Evolutionary conservation across 345 rosid genomes (phyloP).

Genomic region (Dovyalis caffra): DNA sequence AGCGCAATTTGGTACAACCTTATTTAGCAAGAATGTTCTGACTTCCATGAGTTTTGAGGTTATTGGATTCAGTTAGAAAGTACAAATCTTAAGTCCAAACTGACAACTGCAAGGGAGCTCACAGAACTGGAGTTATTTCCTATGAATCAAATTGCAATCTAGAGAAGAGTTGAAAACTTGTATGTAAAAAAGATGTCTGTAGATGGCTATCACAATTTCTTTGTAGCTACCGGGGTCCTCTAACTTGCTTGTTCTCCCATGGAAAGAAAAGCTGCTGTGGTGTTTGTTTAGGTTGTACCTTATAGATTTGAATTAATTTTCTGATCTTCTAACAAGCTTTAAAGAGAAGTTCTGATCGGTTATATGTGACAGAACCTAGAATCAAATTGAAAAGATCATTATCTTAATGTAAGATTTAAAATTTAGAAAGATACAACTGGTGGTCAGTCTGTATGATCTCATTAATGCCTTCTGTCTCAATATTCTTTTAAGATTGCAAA

Average conservation of each 20-base stretch:
- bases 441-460: neutral
- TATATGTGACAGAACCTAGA: neutral
- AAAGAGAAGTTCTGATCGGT: neutral
- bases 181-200: neutral
- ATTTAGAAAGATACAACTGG: neutral
- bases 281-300: neutral
- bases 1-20: neutral
- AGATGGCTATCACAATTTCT: neutral
- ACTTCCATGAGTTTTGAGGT: neutral
- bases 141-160: neutral
- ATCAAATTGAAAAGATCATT: neutral
- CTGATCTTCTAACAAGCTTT: neutral
- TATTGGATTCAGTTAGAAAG: neutral
- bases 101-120: neutral
- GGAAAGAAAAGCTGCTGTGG: neutral
- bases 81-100: neutral
- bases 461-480: neutral
- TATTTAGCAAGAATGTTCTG: neutral
- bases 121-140: constrained; percentile 1
- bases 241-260: neutral
- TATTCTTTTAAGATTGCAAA: neutral
- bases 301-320: too few relatives aligned
- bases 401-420: neutral
- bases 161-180: neutral
- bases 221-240: neutral